A percentile compares a stretch with the other conserved stretches of the same genome.
These are phyloP conservation scores for Meyerozyma elateridarum DNA, from an alignment of 1,139 yeast species.

Conservation along the genomic window DNA sequence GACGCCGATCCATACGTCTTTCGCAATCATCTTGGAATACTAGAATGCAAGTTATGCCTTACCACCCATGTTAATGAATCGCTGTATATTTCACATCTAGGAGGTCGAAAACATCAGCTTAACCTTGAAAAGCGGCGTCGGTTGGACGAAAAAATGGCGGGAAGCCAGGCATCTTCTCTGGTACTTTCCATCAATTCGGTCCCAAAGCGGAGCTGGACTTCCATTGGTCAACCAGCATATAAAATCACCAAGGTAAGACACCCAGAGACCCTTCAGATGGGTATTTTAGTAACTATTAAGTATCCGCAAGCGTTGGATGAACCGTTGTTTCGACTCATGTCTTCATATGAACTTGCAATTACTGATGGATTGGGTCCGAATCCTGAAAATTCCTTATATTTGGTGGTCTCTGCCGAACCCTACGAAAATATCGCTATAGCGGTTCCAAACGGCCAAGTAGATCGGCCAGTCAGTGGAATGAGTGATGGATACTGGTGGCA, in stretches of 20 bases:
- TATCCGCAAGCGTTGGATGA: slow-evolving; percentile 46
- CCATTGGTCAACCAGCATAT: slow-evolving; percentile 71
- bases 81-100: slow-evolving; percentile 75
- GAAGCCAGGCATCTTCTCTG: slow-evolving; percentile 4
- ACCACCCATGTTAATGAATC: slow-evolving; percentile 73
- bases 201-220: slow-evolving; percentile 46
- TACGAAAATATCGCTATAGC: slow-evolving; percentile 73
- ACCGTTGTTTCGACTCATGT: slow-evolving; percentile 72
- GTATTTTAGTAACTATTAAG: slow-evolving; percentile 56
- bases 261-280: slow-evolving; percentile 51
- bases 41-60: slow-evolving; percentile 72
- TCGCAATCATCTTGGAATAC: slow-evolving; percentile 65
- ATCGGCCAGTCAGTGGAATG: slow-evolving; percentile 33
- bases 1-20: slow-evolving; percentile 76
- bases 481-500: slow-evolving; percentile 57
- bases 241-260: slow-evolving; percentile 65
- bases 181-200: slow-evolving; percentile 16
- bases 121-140: slow-evolving; percentile 58
- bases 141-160: slow-evolving; percentile 26
- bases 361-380: slow-evolving; percentile 29
- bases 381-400: slow-evolving; percentile 46
- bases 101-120: slow-evolving; percentile 72
- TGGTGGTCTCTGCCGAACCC: slow-evolving; percentile 80
- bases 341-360: slow-evolving; percentile 56
- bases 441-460: slow-evolving; percentile 57